Evolutionary conservation across 352 stramenopile species (phyloP), one percentile per base, ranked within the genome.

Genomic region (Phytophthora constricta): DNA sequence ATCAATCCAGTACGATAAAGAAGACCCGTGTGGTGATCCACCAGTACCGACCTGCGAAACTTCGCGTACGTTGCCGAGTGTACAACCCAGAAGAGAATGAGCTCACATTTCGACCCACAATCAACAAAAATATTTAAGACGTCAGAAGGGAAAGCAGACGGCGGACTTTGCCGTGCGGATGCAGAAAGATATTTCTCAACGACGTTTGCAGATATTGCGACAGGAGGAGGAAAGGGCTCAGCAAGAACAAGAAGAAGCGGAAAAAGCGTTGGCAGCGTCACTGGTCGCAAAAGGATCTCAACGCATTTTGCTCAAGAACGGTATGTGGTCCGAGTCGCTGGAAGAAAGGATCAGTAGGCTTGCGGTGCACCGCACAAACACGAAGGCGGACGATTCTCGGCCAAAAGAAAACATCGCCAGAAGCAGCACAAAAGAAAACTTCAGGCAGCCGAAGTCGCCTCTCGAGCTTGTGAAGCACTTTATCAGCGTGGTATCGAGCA

Each of bases 271-370:
- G 16, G 26, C 45, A 9, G 49, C 52, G 19, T 61, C 76, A 3
- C 58, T 86, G 4, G 65, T 90, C 2, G 79, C 70, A 1, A 84
- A 79, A 57, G 82, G 82, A 0, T 90, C 82, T 1, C 58, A 78
- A 23, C 60, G 49, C 4, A 88, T 90, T 70, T 65, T 90, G 5
- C 64, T 84, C n/a, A 63, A 68, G 23, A 88, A 84, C 58, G 82
- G 82, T 2, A 64, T 81, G 43, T 87, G 75, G 79, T 60, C 78
- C 20, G 79, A 88, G 43, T 59, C 79, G 0, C 49, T 77, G 3
- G 61, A 80, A 28, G 46, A 72, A 27, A 76, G 75, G 5, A 54
- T 88, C 0, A 9, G 73, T 17, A 58, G 79, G 9, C 58, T 90
- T 19, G 28, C 73, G 14, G 65, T 67, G 28, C 58, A 45, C 33